Conservation (phyloP, 2,329 filamentous ascomycete genomes). For the Cadophora gregata region DNA sequence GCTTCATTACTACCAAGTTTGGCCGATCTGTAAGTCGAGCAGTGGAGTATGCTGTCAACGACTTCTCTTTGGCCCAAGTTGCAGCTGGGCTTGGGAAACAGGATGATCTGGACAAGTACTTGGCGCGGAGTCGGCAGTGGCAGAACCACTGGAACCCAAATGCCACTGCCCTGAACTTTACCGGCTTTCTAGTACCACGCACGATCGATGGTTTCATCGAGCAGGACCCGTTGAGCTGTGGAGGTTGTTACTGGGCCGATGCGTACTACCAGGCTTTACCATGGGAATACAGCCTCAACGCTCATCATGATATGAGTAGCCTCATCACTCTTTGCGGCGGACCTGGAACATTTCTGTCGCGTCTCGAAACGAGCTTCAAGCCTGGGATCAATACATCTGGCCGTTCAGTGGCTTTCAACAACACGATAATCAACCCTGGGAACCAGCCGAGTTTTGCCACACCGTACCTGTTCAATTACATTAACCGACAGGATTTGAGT, state of each 20-base stretch:
- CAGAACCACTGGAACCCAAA: not conserved
- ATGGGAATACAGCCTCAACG: conserved; percentile 62
- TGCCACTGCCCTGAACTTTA: not conserved
- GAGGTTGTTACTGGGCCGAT: conserved; percentile 61
- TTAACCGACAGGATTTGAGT: conserved; percentile 64
- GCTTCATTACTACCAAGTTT: conserved; percentile 69
- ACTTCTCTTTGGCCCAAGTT: conserved; percentile 71
- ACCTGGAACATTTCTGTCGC: conserved; percentile 54
- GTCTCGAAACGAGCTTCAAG: conserved; percentile 57
- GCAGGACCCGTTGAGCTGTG: conserved; percentile 55
- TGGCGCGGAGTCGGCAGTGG: not conserved
- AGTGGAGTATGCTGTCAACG: conserved; percentile 72
- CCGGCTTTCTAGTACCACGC: not conserved
- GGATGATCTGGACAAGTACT: conserved; percentile 50
- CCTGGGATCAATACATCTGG: conserved; percentile 51
- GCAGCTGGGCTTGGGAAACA: conserved; percentile 63
- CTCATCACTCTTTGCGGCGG: conserved; percentile 48
- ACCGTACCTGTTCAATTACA: conserved; percentile 73
- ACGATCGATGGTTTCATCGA: conserved; percentile 33
- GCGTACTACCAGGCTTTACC: conserved; percentile 57
- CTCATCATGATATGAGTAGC: conserved; percentile 59
- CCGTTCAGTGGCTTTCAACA: conserved; percentile 62
- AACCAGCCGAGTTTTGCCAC: conserved; percentile 57
- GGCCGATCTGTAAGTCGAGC: conserved; percentile 68
- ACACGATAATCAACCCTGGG: conserved; percentile 65